Percentiles rank a stretch among this genome's conserved stretches.
These are phyloP conservation scores for Myriosclerotinia scirpicola DNA, from an alignment of 2,329 filamentous ascomycete species.

Conservation along the genomic window DNA sequence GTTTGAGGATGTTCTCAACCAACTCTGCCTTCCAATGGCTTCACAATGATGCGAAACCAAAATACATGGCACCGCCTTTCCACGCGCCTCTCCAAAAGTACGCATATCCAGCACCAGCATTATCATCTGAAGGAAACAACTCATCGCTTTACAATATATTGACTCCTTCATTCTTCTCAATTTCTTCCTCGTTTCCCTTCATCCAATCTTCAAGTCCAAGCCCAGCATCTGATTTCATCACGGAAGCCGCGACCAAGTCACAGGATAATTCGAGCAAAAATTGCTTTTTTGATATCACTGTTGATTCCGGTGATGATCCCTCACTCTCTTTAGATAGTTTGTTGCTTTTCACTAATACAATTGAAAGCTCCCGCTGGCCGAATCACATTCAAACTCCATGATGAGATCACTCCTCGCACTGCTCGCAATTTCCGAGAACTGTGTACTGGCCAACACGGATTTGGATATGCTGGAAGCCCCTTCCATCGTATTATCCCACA, in stretches of 20 bases:
- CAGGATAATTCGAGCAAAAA: slow-evolving; percentile 4
- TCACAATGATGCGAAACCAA: slow-evolving; percentile 6
- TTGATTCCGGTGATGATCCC: slow-evolving; percentile 11
- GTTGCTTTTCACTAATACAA: background rate
- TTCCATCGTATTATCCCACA: slow-evolving; percentile 93
- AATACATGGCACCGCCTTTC: slow-evolving; percentile 9
- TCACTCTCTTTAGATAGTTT: too few species aligned
- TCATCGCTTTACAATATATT: slow-evolving; percentile 16
- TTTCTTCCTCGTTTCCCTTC: slow-evolving; percentile 13
- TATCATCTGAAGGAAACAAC: slow-evolving; percentile 5
- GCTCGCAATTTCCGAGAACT: slow-evolving; percentile 94
- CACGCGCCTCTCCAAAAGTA: slow-evolving; percentile 13
- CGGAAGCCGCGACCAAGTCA: background rate
- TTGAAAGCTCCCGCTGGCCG: slow-evolving; percentile 51
- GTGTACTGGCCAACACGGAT: slow-evolving; percentile 80
- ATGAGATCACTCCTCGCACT: slow-evolving; percentile 85
- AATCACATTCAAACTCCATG: slow-evolving; percentile 84
- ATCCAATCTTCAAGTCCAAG: slow-evolving; percentile 7
- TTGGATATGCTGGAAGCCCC: slow-evolving; percentile 77
- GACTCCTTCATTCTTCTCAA: slow-evolving; percentile 18
- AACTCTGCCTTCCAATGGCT: slow-evolving; percentile 18
- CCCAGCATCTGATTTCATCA: background rate
- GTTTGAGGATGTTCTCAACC: slow-evolving; percentile 9
- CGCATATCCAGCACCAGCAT: slow-evolving; percentile 4
- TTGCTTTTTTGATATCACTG: slow-evolving; percentile 20